These are phyloP conservation scores for Russula sp. DNA, from an alignment of 768 basidiomycete species.

Conservation along the genomic window DNA sequence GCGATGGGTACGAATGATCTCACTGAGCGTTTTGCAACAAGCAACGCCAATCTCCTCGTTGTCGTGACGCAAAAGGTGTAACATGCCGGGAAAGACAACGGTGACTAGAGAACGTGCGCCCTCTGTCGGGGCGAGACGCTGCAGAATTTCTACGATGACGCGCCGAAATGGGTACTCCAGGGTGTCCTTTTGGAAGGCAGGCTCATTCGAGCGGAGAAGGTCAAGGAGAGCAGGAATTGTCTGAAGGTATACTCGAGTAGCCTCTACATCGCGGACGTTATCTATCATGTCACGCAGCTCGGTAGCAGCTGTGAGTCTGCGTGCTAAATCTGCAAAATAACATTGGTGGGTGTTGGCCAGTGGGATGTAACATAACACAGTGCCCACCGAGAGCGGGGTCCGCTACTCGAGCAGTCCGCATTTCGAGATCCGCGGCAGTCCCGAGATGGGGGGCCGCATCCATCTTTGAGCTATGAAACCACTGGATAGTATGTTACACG, in stretches of 20 bases:
- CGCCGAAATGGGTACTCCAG: constrained; percentile 80
- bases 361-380: constrained; percentile 2
- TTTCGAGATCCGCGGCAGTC: constrained; percentile 57
- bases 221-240: constrained; percentile 72
- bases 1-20: constrained; percentile 76
- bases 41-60: constrained; percentile 94
- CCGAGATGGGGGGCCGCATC: constrained; percentile 40
- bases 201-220: constrained; percentile 62
- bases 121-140: constrained; percentile 81
- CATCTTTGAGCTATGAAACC: constrained; percentile 29
- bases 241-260: constrained; percentile 59
- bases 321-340: constrained; percentile 51
- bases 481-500: neutral
- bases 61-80: constrained; percentile 78
- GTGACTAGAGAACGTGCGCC: constrained; percentile 61
- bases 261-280: constrained; percentile 68
- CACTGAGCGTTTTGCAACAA: constrained; percentile 88
- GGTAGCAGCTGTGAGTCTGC: constrained; percentile 61
- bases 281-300: constrained; percentile 83
- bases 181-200: constrained; percentile 59
- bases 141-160: constrained; percentile 81
- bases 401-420: constrained; percentile 64
- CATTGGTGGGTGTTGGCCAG: neutral
- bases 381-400: constrained; percentile 65
- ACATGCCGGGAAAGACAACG: constrained; percentile 70